Conservation (phyloP, 2,329 filamentous ascomycete species). For the Balansia obtecta region DNA sequence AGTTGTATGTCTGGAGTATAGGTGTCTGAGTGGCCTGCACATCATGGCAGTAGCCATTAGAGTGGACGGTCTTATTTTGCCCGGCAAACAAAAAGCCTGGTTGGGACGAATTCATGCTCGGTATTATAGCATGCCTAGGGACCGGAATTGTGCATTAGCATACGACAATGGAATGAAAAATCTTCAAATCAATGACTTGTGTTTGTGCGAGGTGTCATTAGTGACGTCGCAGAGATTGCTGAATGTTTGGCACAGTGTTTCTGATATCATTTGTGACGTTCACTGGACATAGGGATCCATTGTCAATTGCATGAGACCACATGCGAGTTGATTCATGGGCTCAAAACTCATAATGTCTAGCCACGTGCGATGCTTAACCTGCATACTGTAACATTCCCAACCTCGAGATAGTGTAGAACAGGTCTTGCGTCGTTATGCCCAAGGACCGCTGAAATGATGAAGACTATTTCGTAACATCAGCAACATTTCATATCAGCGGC, state of each 20-base stretch:
- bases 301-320: no score
- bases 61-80: slow-evolving; percentile 19
- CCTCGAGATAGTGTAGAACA: no score
- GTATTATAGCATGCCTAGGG: slow-evolving; percentile 24
- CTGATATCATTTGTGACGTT: no score
- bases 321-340: no score
- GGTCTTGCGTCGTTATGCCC: no score
- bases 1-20: slow-evolving; percentile 23
- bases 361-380: no score
- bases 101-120: slow-evolving; percentile 28
- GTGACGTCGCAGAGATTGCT: neutral
- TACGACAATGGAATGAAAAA: slow-evolving; percentile 27
- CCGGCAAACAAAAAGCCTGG: slow-evolving; percentile 22
- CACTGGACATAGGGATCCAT: no score
- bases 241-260: neutral
- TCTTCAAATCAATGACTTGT: neutral
- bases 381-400: no score
- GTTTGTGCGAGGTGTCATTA: neutral
- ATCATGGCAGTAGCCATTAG: slow-evolving; percentile 21
- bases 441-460: no score
- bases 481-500: no score
- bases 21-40: slow-evolving; percentile 26
- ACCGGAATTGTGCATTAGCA: slow-evolving; percentile 25
- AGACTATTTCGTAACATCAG: no score
- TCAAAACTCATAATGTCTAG: no score